Percentiles rank a stretch among this genome's conserved stretches.
phyloP scores from a whole-genome alignment of 306 rosid species.

The Cucurbita argyrosperma region DNA sequence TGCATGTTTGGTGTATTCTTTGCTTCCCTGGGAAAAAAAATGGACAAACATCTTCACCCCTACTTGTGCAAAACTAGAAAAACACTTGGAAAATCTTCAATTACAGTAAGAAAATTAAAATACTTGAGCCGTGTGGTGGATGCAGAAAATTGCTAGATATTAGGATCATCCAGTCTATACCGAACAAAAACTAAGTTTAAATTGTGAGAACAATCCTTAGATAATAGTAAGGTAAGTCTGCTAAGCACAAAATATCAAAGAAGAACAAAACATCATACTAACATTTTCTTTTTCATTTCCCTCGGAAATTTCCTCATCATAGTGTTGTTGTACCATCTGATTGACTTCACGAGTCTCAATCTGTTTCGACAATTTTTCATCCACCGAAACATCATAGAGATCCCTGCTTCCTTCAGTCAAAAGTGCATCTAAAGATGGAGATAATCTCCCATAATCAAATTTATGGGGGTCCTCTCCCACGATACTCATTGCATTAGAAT shows the following conservation, averaged over 20 bases:
- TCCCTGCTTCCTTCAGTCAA: conserved; percentile 41
- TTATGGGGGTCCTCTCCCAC: conserved; percentile 32
- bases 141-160: neutral
- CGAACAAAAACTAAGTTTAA: neutral
- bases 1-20: conserved; percentile 15
- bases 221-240: neutral
- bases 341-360: conserved; percentile 4
- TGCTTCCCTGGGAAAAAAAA: conserved; percentile 35
- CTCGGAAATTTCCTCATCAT: conserved; percentile 1
- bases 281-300: conserved; percentile 8
- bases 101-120: no score
- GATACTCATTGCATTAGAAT: conserved; percentile 69
- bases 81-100: neutral
- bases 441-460: conserved; percentile 37
- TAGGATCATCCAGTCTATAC: neutral
- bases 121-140: neutral
- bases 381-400: conserved; percentile 17
- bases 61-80: neutral
- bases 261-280: neutral
- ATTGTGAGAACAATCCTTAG: neutral
- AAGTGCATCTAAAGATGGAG: conserved; percentile 51
- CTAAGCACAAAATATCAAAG: neutral
- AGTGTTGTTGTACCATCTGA: neutral
- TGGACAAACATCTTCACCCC: neutral
- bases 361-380: conserved; percentile 4